phyloP scores from a whole-genome alignment of 345 rosid genomes.

The Physaria fendleri region DNA sequence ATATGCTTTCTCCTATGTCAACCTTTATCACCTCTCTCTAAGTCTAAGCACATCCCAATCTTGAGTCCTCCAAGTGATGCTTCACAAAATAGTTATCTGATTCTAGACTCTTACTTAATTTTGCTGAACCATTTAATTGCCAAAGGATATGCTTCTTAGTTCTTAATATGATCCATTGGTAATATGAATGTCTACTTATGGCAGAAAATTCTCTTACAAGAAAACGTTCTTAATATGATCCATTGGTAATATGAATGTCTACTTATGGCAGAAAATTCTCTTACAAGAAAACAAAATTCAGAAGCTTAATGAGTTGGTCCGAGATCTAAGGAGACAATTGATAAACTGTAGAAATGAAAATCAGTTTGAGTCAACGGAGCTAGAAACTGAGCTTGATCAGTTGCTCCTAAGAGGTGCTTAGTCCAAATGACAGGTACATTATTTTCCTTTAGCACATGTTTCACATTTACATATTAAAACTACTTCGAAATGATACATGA shows the following conservation, averaged over 20 bases:
- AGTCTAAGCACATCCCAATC: background rate
- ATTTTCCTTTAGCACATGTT: background rate
- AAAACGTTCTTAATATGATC: constrained; percentile 32
- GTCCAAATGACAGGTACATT: constrained; percentile 18
- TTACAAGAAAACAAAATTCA: constrained; percentile 68
- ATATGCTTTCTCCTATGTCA: background rate
- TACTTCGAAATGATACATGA: background rate
- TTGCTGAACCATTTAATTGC: background rate
- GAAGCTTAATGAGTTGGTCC: constrained; percentile 54
- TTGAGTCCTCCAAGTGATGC: background rate
- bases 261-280: constrained; percentile 50
- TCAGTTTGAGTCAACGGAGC: constrained; percentile 36
- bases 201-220: constrained; percentile 72
- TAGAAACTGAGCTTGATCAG: constrained; percentile 42
- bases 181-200: background rate
- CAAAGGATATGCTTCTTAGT: background rate
- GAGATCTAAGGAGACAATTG: constrained; percentile 48
- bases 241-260: background rate
- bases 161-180: background rate
- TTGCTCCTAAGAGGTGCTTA: constrained; percentile 41
- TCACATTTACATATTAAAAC: background rate
- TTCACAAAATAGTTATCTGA: background rate
- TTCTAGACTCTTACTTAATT: background rate
- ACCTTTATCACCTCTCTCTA: background rate
- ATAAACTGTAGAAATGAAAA: constrained; percentile 46